Percentiles rank a stretch among this genome's conserved stretches.
These are phyloP conservation scores for Nothopassalora personata DNA, from an alignment of 2,329 filamentous ascomycete genomes.

Conservation along the genomic window DNA sequence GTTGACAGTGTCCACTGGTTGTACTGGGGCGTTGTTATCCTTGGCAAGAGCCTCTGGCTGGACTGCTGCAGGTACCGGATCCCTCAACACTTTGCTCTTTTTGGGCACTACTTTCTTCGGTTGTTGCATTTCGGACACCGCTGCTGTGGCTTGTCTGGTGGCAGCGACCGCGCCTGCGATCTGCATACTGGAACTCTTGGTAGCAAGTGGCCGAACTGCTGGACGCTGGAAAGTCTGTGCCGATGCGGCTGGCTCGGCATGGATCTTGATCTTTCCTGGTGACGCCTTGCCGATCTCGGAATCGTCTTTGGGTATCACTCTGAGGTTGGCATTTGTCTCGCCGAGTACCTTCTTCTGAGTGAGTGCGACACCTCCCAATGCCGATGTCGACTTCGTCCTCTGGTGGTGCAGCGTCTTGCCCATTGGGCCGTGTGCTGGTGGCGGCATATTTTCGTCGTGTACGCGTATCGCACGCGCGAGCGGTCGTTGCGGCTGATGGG, in stretches of 20 bases:
- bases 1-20: not conserved
- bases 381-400: slow-evolving; percentile 64
- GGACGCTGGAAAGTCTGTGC: slow-evolving; percentile 44
- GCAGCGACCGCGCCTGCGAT: slow-evolving; percentile 13
- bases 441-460: slow-evolving; percentile 64
- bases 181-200: slow-evolving; percentile 23
- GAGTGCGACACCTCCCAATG: slow-evolving; percentile 4
- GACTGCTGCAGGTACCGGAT: slow-evolving; percentile 7
- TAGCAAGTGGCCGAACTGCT: slow-evolving; percentile 53
- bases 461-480: slow-evolving; percentile 50
- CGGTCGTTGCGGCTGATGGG: slow-evolving; percentile 62
- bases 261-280: slow-evolving; percentile 29
- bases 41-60: not conserved
- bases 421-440: slow-evolving; percentile 39
- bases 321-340: slow-evolving; percentile 29
- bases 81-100: slow-evolving; percentile 32
- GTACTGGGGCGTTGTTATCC: slow-evolving; percentile 2
- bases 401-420: slow-evolving; percentile 68
- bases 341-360: slow-evolving; percentile 37
- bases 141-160: slow-evolving; percentile 6
- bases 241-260: slow-evolving; percentile 39
- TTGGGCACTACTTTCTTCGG: slow-evolving; percentile 28
- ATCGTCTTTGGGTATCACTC: slow-evolving; percentile 50
- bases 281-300: slow-evolving; percentile 47
- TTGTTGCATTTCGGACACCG: slow-evolving; percentile 5